Evolutionary conservation across 164 flowering plant genomes (phyloP).

Genomic region (Houttuynia cordata): DNA sequence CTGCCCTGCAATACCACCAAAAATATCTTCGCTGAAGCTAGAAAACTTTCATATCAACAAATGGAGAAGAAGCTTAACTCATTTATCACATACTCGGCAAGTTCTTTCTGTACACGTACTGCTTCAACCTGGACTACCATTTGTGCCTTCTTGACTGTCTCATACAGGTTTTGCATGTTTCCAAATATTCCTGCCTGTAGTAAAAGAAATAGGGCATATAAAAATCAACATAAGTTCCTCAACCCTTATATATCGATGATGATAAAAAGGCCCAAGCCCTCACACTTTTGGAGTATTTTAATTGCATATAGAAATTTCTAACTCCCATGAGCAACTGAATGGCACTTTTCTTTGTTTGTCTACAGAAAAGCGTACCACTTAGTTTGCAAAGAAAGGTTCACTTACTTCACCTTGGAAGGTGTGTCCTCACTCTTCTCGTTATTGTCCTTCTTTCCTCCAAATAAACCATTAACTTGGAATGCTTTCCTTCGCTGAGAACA

Average conservation of each 20-base stretch:
- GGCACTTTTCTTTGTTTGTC: neutral
- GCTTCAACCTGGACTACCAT: slow-evolving; percentile 98
- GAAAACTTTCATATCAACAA: neutral
- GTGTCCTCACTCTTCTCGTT: slow-evolving; percentile 48
- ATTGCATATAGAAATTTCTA: too few relatives aligned
- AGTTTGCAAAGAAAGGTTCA: neutral
- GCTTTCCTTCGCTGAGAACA: slow-evolving; percentile 12
- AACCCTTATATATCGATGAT: neutral
- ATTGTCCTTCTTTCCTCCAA: slow-evolving; percentile 74
- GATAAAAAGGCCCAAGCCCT: neutral
- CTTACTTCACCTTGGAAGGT: slow-evolving; percentile 37
- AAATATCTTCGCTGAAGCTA: slow-evolving; percentile 1
- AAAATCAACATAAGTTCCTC: too few relatives aligned
- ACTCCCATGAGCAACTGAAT: neutral
- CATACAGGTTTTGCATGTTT: slow-evolving; percentile 83
- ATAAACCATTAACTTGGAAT: slow-evolving; percentile 34
- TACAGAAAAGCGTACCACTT: neutral
- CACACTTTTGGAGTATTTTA: neutral
- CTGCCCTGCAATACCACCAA: slow-evolving; percentile 53
- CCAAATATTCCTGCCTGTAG: slow-evolving; percentile 78
- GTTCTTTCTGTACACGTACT: slow-evolving; percentile 90
- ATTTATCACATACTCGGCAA: slow-evolving; percentile 55
- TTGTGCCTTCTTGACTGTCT: slow-evolving; percentile 92
- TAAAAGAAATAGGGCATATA: neutral
- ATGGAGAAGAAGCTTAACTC: neutral